Base-by-base conservation (phyloP, 306 rosid species). In the Arachis hypogaea region DNA sequence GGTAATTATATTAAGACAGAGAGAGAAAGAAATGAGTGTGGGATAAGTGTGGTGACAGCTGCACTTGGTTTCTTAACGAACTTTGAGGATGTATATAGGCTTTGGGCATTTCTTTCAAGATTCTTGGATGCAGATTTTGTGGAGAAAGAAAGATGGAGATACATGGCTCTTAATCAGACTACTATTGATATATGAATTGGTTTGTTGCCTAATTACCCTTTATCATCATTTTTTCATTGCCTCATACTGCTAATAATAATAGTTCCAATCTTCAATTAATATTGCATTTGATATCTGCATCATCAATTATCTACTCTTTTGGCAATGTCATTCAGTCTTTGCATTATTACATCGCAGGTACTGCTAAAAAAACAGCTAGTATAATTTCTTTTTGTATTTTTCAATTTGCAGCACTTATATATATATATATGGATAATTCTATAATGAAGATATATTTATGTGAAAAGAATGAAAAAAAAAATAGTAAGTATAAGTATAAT, bases 91-190 rank as follows among this genome's bases (percentile, higher is more conserved):
- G 42, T 68, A 54, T 88, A 86, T 56, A 87, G 80, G 82, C 59
- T 87, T 11, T 90, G 96, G 96, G 81, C 80, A n/a, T 90, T 87
- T 73, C 79, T 86, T 84, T 83, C 96, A 2, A 68, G 85, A 64
- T 87, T 90, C 75, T 59, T 86, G 40, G 96, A 90, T 71, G 96
- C 96, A 5, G 96, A 90, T 58, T 90, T 86, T 79, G 88, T 84
- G 63, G 88, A 90, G 78, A 87, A 87, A 71, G 96, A 86, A 76
- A 86, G 81, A 65, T 86, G 91, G 93, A 79, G 89, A 76, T 90
- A 87, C 85, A 57, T 61, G 72, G 89, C 89, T 59, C 85, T 90
- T n/a, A 82, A 87, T 79, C 91, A 87, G 45, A 77, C 78, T 22
- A 90, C 83, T 2, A 51, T 87, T 49, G 86, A 84, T 51, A 72